These are phyloP conservation scores for Myriangium duriaei DNA, from an alignment of 2,329 filamentous ascomycete species.

Conservation along the genomic window DNA sequence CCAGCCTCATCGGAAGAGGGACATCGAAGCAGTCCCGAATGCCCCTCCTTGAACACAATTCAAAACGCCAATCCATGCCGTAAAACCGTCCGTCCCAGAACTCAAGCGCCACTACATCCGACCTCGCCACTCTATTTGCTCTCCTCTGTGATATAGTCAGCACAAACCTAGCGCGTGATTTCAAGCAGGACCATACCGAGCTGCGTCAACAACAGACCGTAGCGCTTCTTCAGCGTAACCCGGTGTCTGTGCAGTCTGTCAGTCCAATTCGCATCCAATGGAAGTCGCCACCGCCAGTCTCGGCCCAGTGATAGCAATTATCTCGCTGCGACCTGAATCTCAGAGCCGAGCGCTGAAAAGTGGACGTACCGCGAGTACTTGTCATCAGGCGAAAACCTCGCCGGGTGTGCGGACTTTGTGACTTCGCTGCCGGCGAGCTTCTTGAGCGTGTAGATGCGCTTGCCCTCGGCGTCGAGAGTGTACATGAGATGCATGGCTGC, in stretches of 20 bases:
- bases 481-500: conserved; percentile 65
- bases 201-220: conserved; percentile 77
- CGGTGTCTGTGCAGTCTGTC: conserved; percentile 53
- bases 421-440: conserved; percentile 72
- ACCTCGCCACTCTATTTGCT: background rate
- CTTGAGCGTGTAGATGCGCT: conserved; percentile 89
- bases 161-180: too few species aligned
- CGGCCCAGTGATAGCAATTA: too few species aligned
- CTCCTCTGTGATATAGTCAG: background rate
- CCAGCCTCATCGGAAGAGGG: too few species aligned
- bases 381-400: conserved; percentile 94
- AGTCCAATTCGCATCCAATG: background rate
- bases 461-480: conserved; percentile 69
- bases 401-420: conserved; percentile 91
- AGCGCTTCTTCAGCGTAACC: conserved; percentile 88
- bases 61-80: too few species aligned
- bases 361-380: conserved; percentile 83
- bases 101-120: too few species aligned
- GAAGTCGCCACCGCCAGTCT: too few species aligned
- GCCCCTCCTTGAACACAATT: too few species aligned
- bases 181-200: conserved; percentile 19
- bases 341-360: too few species aligned
- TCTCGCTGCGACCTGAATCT: too few species aligned
- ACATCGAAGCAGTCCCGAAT: too few species aligned
- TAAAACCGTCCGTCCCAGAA: too few species aligned